A percentile compares a stretch with the other conserved stretches of the same genome.
Evolutionary conservation across 495 filamentous ascomycete species (phyloP).

Genomic region (Tuber indicum): DNA sequence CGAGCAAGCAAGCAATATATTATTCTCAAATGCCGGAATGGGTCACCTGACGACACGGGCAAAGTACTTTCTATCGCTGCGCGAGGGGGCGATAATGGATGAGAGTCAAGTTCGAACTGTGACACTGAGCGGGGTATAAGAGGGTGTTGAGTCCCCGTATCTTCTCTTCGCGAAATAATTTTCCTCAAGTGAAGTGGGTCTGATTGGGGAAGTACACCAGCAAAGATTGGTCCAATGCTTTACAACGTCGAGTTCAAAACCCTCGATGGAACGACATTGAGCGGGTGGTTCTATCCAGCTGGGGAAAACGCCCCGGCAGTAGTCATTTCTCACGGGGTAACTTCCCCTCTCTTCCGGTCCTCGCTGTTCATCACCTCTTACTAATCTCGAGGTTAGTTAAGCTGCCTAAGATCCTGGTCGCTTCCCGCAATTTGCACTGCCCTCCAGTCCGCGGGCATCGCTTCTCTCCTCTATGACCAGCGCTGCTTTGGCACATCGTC

Average conservation of each 20-base stretch:
- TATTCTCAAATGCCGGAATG: not conserved
- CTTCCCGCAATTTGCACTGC: constrained; percentile 14
- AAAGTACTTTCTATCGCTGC: not conserved
- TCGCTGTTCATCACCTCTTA: not conserved
- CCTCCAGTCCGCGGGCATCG: constrained; percentile 17
- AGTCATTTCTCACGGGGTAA: constrained; percentile 34
- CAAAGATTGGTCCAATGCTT: constrained; percentile 4
- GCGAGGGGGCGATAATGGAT: not conserved
- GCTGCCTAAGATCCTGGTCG: constrained; percentile 18
- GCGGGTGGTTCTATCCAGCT: constrained; percentile 40
- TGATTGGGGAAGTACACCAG: not conserved
- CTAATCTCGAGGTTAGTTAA: not conserved
- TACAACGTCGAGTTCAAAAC: constrained; percentile 39
- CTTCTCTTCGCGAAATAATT: not conserved
- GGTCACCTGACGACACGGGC: not conserved
- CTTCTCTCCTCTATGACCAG: constrained; percentile 22
- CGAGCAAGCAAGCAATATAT: not conserved
- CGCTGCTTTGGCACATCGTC: constrained; percentile 19
- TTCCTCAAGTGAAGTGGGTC: not conserved
- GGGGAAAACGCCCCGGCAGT: constrained; percentile 30
- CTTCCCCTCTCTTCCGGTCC: not conserved
- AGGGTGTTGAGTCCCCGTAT: not conserved
- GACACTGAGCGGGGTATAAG: not conserved
- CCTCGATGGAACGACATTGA: constrained; percentile 39
- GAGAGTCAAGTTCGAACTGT: not conserved